phyloP scores from a whole-genome alignment of 2,329 filamentous ascomycete species.

The Tricladium varicosporioides region DNA sequence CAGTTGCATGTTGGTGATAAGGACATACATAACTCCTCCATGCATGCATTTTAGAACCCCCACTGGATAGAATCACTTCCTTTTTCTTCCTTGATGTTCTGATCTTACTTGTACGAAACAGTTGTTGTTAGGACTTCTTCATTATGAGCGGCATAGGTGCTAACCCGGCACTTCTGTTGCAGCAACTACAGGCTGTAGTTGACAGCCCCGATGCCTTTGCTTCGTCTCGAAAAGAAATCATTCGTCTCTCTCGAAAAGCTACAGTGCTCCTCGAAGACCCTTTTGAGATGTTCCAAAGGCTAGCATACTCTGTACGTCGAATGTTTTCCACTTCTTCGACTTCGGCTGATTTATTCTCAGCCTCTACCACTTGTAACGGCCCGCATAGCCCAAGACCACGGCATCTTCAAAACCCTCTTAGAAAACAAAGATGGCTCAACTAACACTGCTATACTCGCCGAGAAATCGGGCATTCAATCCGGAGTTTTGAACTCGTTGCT shows the following conservation, averaged over 20 bases:
- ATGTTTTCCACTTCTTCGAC: no score
- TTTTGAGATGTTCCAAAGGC: neutral
- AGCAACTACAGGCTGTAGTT: neutral
- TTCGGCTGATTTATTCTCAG: neutral
- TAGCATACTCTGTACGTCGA: neutral
- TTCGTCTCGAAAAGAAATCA: neutral
- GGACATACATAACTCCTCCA: no score
- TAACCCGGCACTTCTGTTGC: neutral
- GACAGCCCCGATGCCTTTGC: neutral
- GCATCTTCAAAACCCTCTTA: constrained; percentile 5
- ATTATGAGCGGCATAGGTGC: neutral
- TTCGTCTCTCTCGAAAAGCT: neutral
- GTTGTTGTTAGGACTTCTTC: no score
- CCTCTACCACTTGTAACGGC: neutral
- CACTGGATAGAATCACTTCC: no score
- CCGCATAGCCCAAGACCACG: neutral
- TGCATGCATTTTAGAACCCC: no score
- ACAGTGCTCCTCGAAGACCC: neutral
- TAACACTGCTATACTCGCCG: neutral
- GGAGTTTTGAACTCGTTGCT: constrained; percentile 3
- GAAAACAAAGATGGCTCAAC: constrained; percentile 7
- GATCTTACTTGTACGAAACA: no score
- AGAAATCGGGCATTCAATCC: constrained; percentile 6
- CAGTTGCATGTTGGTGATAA: no score
- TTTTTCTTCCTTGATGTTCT: no score